Evolutionary conservation across 75 land plant species (phyloP), one percentile per base, ranked within the genome.

Genomic region (Selaginella tamariscina): DNA sequence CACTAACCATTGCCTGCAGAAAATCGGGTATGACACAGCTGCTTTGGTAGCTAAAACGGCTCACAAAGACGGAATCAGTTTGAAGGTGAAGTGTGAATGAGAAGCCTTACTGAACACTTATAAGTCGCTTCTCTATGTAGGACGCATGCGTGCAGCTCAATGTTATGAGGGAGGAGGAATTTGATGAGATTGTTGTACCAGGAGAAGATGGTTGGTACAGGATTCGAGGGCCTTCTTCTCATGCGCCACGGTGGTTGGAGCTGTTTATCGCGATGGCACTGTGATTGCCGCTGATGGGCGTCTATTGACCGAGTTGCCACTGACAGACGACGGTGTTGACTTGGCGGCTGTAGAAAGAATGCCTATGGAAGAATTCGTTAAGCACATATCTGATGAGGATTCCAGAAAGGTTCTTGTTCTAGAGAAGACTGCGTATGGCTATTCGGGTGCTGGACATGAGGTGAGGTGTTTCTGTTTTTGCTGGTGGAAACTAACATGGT

Each of bases 1-100:
- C 49, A 15, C 49, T 39, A 15, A 39, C 49, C 49, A 39, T 39
- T 15, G 5, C 49, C 49, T 69, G n/a, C 77, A 95, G 99, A 85
- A 83, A 87, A 90, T 95, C 74, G 99, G 99, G 22, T 95, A 95
- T 75, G 99, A 95, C 78, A 95, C 87, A 60, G 99, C 96, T 30
- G 99, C 96, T 15, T 80, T 86, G n/a, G 82, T 86, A 64, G 99
- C 99, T 28, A 95, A 95, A 84, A 95, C 77, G 67, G 99, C 99
- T 5, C 99, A 95, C 71, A 95, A 90, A 74, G 99, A 95, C 59
- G 99, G 91, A 57, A 82, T 77, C 13, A 94, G 90, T 9, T 69
- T 94, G 5, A 94, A 94, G 91, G 96, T 85, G 56, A 71, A n/a
- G 29, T n/a, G n/a, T n/a, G n/a, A n/a, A n/a, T n/a, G 15, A 64